phyloP scores from a whole-genome alignment of 139 green algal species.

The Chlorella sp. region DNA sequence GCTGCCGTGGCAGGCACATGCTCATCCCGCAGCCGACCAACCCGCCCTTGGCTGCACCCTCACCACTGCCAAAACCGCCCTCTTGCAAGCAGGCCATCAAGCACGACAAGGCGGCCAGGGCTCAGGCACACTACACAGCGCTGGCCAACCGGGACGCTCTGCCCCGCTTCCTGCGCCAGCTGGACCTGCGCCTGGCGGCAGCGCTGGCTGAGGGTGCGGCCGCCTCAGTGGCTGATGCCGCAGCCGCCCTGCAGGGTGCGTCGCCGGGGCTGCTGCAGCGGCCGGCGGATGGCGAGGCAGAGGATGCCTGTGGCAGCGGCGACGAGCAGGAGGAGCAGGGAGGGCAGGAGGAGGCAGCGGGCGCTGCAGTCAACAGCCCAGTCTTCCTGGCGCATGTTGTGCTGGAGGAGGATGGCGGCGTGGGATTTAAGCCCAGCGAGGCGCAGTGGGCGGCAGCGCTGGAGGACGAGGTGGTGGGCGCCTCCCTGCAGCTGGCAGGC shows the following conservation, averaged over 20 bases:
- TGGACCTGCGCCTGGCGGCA: conserved; percentile 2
- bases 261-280: not conserved
- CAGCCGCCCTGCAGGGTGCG: not conserved
- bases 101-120: conserved; percentile 3
- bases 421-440: conserved; percentile 13
- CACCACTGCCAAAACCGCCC: too few relatives aligned
- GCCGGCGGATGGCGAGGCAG: not conserved
- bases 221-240: not conserved
- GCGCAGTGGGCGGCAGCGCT: conserved; percentile 10
- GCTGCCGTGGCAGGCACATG: too few relatives aligned
- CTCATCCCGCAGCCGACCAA: too few relatives aligned
- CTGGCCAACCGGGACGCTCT: not conserved
- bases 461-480: conserved; percentile 6
- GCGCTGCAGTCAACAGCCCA: not conserved
- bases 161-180: conserved; percentile 24
- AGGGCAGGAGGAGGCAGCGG: not conserved
- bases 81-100: conserved; percentile 9
- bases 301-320: not conserved
- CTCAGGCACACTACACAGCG: not conserved
- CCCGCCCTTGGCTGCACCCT: too few relatives aligned
- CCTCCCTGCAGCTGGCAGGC: conserved; percentile 1
- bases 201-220: not conserved
- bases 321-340: not conserved
- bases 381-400: conserved; percentile 8
- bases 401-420: not conserved